Percentiles rank a stretch among this genome's conserved stretches.
Evolutionary conservation across 352 stramenopile species (phyloP).

Genomic region (Phytophthora palmivora): DNA sequence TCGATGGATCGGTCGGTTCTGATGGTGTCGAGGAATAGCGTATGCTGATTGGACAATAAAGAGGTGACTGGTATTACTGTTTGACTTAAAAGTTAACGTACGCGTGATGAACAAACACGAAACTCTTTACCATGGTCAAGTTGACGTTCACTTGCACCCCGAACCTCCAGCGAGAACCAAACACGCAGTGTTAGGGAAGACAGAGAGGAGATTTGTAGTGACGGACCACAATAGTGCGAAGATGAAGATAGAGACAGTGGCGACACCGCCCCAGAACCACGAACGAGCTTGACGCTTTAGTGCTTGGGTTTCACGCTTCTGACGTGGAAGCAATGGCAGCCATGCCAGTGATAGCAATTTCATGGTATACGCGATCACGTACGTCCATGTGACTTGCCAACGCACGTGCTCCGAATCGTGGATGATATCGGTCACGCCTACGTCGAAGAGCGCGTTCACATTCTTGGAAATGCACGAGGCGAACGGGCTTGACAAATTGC

Average conservation of each 20-base stretch:
- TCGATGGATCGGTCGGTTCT: constrained; percentile 12
- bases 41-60: constrained; percentile 26
- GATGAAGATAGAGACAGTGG: constrained; percentile 36
- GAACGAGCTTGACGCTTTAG: constrained; percentile 45
- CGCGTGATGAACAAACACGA: constrained; percentile 5
- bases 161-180: constrained; percentile 58
- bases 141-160: constrained; percentile 44
- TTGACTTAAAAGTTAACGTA: constrained; percentile 4
- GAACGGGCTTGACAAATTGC: constrained; percentile 54
- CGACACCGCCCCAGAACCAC: constrained; percentile 46
- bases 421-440: constrained; percentile 44
- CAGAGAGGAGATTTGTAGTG: constrained; percentile 54
- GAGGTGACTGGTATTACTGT: constrained; percentile 1
- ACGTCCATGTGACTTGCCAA: constrained; percentile 43
- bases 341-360: constrained; percentile 55
- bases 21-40: constrained; percentile 13
- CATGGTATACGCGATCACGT: constrained; percentile 60
- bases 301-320: constrained; percentile 61
- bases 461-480: constrained; percentile 52
- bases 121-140: constrained; percentile 29
- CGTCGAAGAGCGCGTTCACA: constrained; percentile 45
- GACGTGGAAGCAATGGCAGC: constrained; percentile 56
- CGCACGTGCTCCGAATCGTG: constrained; percentile 46
- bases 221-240: constrained; percentile 70
- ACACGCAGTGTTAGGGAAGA: constrained; percentile 66